Conservation (phyloP, 345 rosid genomes). For the Brassica rapa region DNA sequence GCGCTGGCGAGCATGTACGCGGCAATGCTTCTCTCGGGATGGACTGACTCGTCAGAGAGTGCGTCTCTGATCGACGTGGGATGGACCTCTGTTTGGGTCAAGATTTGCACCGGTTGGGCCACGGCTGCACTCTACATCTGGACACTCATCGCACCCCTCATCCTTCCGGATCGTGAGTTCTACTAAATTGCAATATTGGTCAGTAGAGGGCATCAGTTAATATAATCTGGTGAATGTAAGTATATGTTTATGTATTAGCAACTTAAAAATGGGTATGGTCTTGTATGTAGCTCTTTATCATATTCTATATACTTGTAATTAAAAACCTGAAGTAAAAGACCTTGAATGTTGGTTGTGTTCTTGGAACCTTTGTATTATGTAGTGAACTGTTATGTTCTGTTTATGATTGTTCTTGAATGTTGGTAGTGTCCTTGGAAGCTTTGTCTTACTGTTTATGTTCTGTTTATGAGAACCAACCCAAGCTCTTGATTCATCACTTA, state of each 20-base stretch:
- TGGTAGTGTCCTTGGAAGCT: too few species aligned
- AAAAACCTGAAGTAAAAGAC: not conserved
- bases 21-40: constrained; percentile 94
- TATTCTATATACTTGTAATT: constrained; percentile 20
- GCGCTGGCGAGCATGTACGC: constrained; percentile 98
- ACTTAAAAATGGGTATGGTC: constrained; percentile 27
- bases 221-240: constrained; percentile 3
- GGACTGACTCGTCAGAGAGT: constrained; percentile 81
- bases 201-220: not conserved
- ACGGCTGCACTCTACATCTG: constrained; percentile 73
- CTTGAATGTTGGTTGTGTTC: constrained; percentile 6
- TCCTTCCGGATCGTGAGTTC: constrained; percentile 76
- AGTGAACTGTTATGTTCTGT: not conserved
- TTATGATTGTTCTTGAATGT: not conserved
- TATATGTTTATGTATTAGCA: constrained; percentile 13
- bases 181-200: constrained; percentile 24
- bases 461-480: not conserved
- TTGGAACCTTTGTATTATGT: not conserved
- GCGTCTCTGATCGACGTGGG: constrained; percentile 82
- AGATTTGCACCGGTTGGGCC: constrained; percentile 86
- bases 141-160: constrained; percentile 72
- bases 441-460: too few species aligned
- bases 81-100: constrained; percentile 98
- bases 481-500: not conserved
- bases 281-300: constrained; percentile 12